These are phyloP conservation scores for Mortierella antarctica DNA, from an alignment of 192 early-diverging fungal species.

Conservation along the genomic window DNA sequence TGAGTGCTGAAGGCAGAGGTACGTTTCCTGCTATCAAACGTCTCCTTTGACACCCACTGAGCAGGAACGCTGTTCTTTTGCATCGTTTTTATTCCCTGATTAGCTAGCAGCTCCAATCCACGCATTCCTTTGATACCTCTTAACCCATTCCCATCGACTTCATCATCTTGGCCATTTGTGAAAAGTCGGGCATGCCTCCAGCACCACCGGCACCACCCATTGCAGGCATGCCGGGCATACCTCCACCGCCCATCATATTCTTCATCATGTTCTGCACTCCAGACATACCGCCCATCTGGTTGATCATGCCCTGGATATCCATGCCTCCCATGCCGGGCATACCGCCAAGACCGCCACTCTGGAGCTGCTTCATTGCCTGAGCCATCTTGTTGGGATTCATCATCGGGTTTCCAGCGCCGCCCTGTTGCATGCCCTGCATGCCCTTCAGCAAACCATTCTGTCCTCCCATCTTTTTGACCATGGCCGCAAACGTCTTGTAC, in stretches of 20 bases:
- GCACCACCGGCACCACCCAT: conserved; percentile 24
- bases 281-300: conserved; percentile 72
- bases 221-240: conserved; percentile 28
- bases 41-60: too few species aligned
- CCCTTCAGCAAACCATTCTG: conserved; percentile 83
- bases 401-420: conserved; percentile 32
- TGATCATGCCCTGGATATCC: conserved; percentile 74
- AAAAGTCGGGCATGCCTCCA: conserved; percentile 71
- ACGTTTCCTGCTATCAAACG: too few species aligned
- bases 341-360: conserved; percentile 55
- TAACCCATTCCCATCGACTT: conserved; percentile 69
- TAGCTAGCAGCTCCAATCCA: background rate
- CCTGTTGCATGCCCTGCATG: conserved; percentile 59
- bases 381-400: conserved; percentile 37
- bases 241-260: conserved; percentile 33
- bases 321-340: conserved; percentile 67
- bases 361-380: conserved; percentile 47
- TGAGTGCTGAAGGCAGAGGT: too few species aligned
- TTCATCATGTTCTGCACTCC: conserved; percentile 85
- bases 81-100: too few species aligned
- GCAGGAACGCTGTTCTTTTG: too few species aligned
- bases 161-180: conserved; percentile 82
- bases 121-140: background rate
- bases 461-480: conserved; percentile 95
- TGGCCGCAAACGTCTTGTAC: conserved; percentile 81